phyloP scores from a whole-genome alignment of 768 basidiomycete genomes.

The Trametes meyenii region DNA sequence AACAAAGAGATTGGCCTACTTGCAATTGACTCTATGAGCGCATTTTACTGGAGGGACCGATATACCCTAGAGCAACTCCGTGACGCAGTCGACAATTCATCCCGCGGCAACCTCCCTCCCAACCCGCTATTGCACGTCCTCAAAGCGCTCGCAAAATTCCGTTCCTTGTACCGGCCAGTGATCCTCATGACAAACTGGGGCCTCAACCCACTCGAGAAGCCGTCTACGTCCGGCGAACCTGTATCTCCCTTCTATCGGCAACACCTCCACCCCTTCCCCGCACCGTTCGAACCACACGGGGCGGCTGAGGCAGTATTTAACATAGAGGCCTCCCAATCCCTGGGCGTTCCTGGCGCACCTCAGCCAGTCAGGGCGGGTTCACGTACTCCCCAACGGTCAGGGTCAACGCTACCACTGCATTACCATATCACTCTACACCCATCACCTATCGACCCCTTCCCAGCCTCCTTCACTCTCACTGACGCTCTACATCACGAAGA shows the following conservation, averaged over 20 bases:
- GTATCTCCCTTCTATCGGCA: slow-evolving; percentile 47
- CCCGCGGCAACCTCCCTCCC: slow-evolving; percentile 8
- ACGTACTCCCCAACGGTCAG: slow-evolving; percentile 9
- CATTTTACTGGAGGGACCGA: slow-evolving; percentile 80
- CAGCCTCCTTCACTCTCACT: slow-evolving; percentile 11
- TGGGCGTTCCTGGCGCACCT: neutral
- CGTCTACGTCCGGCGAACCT: slow-evolving; percentile 23
- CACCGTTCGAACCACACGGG: slow-evolving; percentile 30
- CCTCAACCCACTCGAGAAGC: slow-evolving; percentile 36
- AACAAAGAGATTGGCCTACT: slow-evolving; percentile 64
- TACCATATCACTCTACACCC: slow-evolving; percentile 45
- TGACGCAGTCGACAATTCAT: slow-evolving; percentile 19
- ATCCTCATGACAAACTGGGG: slow-evolving; percentile 68
- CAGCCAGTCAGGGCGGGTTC: neutral
- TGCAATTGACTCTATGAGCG: slow-evolving; percentile 73
- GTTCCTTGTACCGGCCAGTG: slow-evolving; percentile 50
- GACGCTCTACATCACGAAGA: slow-evolving; percentile 12
- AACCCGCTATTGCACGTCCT: slow-evolving; percentile 51
- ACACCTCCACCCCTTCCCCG: slow-evolving; percentile 52
- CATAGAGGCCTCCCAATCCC: slow-evolving; percentile 7
- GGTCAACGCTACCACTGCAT: slow-evolving; percentile 35
- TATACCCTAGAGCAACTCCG: slow-evolving; percentile 60
- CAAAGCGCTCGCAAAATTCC: slow-evolving; percentile 51
- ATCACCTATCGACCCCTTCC: slow-evolving; percentile 26
- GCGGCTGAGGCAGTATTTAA: slow-evolving; percentile 10